Conservation (phyloP, 352 stramenopile genomes). For the Globisporangium mamillatum region DNA sequence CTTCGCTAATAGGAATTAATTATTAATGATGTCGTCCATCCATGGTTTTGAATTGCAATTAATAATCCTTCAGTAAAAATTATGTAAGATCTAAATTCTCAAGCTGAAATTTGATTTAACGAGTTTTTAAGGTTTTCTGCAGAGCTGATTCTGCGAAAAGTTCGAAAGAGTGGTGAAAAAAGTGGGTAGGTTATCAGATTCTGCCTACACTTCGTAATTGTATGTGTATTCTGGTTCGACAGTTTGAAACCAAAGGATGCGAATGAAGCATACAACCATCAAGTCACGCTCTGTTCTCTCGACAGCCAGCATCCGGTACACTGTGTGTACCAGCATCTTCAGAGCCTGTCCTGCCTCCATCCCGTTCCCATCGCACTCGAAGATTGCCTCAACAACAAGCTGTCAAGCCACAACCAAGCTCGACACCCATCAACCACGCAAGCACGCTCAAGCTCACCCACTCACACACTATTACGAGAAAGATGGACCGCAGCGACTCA, state of each 20-base stretch:
- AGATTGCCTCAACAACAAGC: not conserved
- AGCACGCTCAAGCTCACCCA: not conserved
- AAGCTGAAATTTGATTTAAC: too few relatives aligned
- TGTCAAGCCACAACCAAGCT: not conserved
- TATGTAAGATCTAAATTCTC: too few relatives aligned
- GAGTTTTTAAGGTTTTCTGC: too few relatives aligned
- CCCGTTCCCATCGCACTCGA: not conserved
- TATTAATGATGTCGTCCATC: too few relatives aligned
- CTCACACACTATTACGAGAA: conserved; percentile 7
- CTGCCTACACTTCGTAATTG: not conserved
- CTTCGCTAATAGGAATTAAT: too few relatives aligned
- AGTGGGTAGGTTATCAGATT: too few relatives aligned
- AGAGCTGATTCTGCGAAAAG: too few relatives aligned
- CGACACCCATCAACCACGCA: not conserved
- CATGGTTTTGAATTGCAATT: too few relatives aligned
- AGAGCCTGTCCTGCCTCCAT: not conserved
- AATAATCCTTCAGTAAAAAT: too few relatives aligned
- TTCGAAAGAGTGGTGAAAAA: too few relatives aligned
- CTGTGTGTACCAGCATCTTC: not conserved
- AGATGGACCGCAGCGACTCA: conserved; percentile 12
- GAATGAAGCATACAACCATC: too few relatives aligned
- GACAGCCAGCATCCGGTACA: not conserved
- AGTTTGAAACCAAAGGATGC: not conserved
- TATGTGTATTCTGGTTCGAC: not conserved
- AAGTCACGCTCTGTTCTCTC: not conserved